phyloP scores from a whole-genome alignment of 805 yeast genomes.

The Dipodascus albidus region DNA sequence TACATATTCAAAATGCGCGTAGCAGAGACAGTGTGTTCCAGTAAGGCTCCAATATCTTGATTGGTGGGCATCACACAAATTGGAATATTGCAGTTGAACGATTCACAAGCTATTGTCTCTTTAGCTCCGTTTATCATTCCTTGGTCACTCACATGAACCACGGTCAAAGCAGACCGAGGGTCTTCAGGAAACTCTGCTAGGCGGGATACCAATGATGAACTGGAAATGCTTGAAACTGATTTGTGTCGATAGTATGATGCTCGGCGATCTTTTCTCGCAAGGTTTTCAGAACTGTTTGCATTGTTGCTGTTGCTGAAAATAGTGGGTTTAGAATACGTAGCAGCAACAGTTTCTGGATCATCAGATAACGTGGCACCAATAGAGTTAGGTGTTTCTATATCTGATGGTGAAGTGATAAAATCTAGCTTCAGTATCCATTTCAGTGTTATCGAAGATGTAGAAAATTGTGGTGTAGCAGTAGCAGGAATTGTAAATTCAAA shows the following conservation, averaged over 20 bases:
- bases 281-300: neutral
- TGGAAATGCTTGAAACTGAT: slow-evolving; percentile 24
- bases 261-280: neutral
- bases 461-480: slow-evolving; percentile 25
- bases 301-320: slow-evolving; percentile 1
- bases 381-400: neutral
- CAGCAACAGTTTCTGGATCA: slow-evolving; percentile 7
- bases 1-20: neutral
- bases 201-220: neutral
- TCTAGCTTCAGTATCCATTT: slow-evolving; percentile 24
- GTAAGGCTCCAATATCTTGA: slow-evolving; percentile 38
- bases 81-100: slow-evolving; percentile 34
- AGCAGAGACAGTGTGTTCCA: slow-evolving; percentile 8
- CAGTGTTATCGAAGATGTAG: slow-evolving; percentile 21
- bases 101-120: slow-evolving; percentile 14
- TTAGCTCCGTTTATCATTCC: slow-evolving; percentile 10
- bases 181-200: neutral
- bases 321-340: neutral
- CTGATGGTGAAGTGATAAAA: slow-evolving; percentile 16
- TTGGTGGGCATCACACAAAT: slow-evolving; percentile 34
- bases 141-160: slow-evolving; percentile 16
- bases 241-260: neutral
- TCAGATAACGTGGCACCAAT: neutral
- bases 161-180: neutral
- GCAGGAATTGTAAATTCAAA: slow-evolving; percentile 25